Base-by-base conservation (phyloP, 805 yeast genomes). In the baker's yeast (Saccharomyces cerevisiae) region DNA sequence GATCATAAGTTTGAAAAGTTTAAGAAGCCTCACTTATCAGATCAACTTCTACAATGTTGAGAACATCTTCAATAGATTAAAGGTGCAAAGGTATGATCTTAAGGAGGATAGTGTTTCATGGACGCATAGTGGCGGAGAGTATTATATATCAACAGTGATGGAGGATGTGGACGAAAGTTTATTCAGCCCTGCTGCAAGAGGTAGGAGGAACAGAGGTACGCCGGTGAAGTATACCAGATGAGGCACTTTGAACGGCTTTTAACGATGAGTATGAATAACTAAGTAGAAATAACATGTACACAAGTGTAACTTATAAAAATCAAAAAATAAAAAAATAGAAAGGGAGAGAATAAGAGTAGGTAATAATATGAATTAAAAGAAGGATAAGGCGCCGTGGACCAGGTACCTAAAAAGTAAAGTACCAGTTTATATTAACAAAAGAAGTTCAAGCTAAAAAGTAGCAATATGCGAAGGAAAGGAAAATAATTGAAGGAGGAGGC, bases 91-190 rank as follows among this genome's bases (percentile, higher is more conserved):
- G 60, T 81, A 74, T 57, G 78, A 79, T 63, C 84, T 89, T 59
- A 83, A 80, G 17, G 79, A 80, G 52, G 81, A 83, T 53, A 81
- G 90, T 47, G 97, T 91, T 8, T 86, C 95, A 49, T 90, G 97
- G 97, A 89, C 96, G 0, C 76, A 74, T 57, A 83, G 84, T 5
- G 89, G 87, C 49, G 88, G 87, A 1, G 82, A 81, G 9, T 90
- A 87, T 69, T 91, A 80, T 67, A 80, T 91, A 6, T 81, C 94
- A 14, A 84, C 89, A 9, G 87, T 88, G 4, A 73, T 77, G 29
- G 71, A 70, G 2, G 63, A 64, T 4, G 69, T 79, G 3, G 72
- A 70, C 51, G 72, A 67, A 31, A 57, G 67, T 1, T 49, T 70
- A 21, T 66, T 70, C 41, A 55, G 60, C 47, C 55, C 63, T 13